phyloP scores from a whole-genome alignment of 2,329 filamentous ascomycete genomes.

The Paracorniculantispora psalliotae region DNA sequence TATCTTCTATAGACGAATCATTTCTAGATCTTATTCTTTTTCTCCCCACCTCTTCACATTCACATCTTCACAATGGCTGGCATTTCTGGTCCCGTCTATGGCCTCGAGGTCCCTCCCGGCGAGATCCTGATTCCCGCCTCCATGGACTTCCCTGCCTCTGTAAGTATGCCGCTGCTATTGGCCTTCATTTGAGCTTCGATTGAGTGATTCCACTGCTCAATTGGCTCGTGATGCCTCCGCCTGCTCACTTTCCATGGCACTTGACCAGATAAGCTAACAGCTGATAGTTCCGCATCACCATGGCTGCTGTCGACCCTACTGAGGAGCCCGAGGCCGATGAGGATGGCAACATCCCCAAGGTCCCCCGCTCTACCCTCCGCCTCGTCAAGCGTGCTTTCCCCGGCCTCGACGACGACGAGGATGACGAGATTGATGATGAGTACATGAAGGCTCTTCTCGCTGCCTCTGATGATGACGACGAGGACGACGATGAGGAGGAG shows the following conservation, averaged over 20 bases:
- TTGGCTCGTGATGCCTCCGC: background rate
- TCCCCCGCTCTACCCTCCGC: constrained; percentile 82
- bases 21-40: background rate
- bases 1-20: background rate
- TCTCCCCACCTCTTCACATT: constrained; percentile 13
- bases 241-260: constrained; percentile 17
- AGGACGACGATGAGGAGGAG: constrained; percentile 58
- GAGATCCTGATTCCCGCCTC: constrained; percentile 76
- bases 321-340: constrained; percentile 64
- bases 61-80: constrained; percentile 45
- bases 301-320: constrained; percentile 94
- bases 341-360: constrained; percentile 54
- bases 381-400: constrained; percentile 69
- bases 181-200: background rate
- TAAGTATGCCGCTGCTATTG: constrained; percentile 41
- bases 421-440: constrained; percentile 64
- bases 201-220: background rate
- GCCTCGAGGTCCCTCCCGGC: constrained; percentile 83
- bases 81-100: constrained; percentile 75
- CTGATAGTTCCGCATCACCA: constrained; percentile 86
- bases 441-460: constrained; percentile 53
- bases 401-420: constrained; percentile 54
- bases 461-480: constrained; percentile 46
- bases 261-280: constrained; percentile 27
- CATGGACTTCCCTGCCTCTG: constrained; percentile 75